These are phyloP conservation scores for Candida vaughaniae DNA, from an alignment of 805 yeast species.

Conservation along the genomic window DNA sequence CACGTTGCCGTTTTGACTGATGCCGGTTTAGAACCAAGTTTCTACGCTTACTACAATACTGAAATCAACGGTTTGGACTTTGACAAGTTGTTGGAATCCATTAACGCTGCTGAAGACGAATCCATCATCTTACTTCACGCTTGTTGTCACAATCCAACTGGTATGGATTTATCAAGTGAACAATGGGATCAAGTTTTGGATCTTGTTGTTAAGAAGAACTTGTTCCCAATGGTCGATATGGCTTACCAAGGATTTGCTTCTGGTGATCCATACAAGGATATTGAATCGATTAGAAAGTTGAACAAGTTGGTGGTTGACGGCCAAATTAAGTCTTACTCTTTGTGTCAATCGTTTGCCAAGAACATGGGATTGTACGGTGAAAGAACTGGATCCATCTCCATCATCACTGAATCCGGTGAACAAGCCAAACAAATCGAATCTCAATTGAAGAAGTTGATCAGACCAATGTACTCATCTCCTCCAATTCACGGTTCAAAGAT, in stretches of 20 bases:
- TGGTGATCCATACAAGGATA: constrained; percentile 75
- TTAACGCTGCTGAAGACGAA: constrained; percentile 54
- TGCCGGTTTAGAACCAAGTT: constrained; percentile 63
- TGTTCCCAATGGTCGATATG: constrained; percentile 84
- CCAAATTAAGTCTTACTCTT: constrained; percentile 50
- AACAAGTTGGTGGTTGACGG: constrained; percentile 50
- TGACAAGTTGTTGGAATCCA: constrained; percentile 59
- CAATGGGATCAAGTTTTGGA: constrained; percentile 80
- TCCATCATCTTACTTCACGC: constrained; percentile 81
- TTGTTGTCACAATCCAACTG: constrained; percentile 97
- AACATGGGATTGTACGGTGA: constrained; percentile 51
- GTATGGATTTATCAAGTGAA: constrained; percentile 80
- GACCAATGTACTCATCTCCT: constrained; percentile 90
- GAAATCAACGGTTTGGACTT: constrained; percentile 61
- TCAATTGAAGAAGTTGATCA: constrained; percentile 76
- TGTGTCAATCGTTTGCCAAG: constrained; percentile 50
- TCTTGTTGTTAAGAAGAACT: constrained; percentile 53
- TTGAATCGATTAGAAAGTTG: constrained; percentile 45
- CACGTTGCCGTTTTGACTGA: constrained; percentile 77
- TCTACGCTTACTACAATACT: constrained; percentile 71
- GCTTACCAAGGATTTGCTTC: constrained; percentile 96
- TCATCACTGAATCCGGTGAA: constrained; percentile 55
- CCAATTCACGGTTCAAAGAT: constrained; percentile 93
- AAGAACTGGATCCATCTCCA: constrained; percentile 74
- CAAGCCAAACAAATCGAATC: constrained; percentile 61